These are phyloP conservation scores for Cryptococcus sp. DNA, from an alignment of 1,284 basidiomycete species.

Conservation along the genomic window DNA sequence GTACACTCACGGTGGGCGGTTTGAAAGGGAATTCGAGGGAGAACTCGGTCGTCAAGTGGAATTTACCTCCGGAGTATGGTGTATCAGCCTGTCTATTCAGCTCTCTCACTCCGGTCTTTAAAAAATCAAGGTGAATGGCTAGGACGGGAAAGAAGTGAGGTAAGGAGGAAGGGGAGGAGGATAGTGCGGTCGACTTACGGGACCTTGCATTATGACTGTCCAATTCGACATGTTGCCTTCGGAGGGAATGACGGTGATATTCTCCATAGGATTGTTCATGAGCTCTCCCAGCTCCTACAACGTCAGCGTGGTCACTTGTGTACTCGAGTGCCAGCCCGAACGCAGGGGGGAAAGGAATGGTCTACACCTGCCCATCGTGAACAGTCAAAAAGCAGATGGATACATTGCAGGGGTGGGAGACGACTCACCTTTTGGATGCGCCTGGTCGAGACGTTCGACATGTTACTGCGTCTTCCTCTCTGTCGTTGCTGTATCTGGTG, in stretches of 20 bases:
- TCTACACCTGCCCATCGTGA: too few species aligned
- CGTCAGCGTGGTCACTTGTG: neutral
- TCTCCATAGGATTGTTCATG: constrained; percentile 49
- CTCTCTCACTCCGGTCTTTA: neutral
- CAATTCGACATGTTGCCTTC: constrained; percentile 72
- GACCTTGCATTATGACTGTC: constrained; percentile 69
- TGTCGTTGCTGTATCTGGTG: neutral
- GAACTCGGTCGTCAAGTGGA: constrained; percentile 65
- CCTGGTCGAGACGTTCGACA: constrained; percentile 4
- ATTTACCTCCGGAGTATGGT: constrained; percentile 79
- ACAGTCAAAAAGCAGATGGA: too few species aligned
- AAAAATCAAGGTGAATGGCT: neutral
- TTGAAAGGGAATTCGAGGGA: constrained; percentile 84
- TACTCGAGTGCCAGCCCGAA: too few species aligned
- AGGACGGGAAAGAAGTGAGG: too few species aligned
- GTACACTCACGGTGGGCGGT: constrained; percentile 62
- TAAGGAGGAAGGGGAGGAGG: neutral
- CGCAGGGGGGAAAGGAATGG: too few species aligned
- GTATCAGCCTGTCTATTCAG: constrained; percentile 56
- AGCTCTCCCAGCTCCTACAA: constrained; percentile 42
- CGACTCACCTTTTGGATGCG: constrained; percentile 4
- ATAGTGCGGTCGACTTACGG: constrained; percentile 51
- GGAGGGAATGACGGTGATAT: constrained; percentile 57
- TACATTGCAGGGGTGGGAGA: too few species aligned
- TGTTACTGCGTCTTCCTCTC: neutral